Evolutionary conservation across 306 rosid genomes (phyloP).

Genomic region (Prunus fruticosa): DNA sequence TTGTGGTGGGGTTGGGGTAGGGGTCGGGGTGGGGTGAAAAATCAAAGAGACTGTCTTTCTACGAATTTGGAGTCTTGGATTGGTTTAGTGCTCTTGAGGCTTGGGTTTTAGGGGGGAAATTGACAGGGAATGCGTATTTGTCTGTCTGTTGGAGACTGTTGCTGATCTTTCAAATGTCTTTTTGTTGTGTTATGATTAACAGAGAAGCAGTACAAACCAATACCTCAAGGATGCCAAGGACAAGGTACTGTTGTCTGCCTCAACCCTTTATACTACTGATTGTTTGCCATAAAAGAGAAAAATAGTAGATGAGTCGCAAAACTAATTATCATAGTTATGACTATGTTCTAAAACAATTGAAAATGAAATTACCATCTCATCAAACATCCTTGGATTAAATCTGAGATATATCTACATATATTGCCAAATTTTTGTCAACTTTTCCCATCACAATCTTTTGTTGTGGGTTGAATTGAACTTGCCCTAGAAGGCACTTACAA

Average conservation of each 20-base stretch:
- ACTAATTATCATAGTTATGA: not conserved
- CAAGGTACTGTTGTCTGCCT: constrained; percentile 24
- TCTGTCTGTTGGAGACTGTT: not conserved
- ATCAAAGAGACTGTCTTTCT: not conserved
- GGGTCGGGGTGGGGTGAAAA: not conserved
- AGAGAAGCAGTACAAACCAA: constrained; percentile 66
- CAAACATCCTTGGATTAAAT: not conserved
- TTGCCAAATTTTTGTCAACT: not conserved
- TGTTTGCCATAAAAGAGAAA: not conserved
- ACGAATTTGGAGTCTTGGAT: not conserved
- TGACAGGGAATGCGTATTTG: not conserved
- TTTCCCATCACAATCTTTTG: not conserved
- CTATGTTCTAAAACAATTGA: not conserved
- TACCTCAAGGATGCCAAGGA: constrained; percentile 38
- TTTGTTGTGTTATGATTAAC: constrained; percentile 25
- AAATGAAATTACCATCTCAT: not conserved
- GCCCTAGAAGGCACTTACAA: not conserved
- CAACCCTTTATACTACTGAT: not conserved
- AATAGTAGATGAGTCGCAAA: not conserved
- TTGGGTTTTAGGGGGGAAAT: not conserved
- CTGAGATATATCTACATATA: not conserved
- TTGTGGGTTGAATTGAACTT: not conserved
- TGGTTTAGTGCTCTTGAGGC: not conserved
- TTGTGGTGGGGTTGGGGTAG: not conserved
- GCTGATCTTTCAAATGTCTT: constrained; percentile 2